Base-by-base conservation (phyloP, 1,139 yeast species). In the Candida pseudoviswanathii region DNA sequence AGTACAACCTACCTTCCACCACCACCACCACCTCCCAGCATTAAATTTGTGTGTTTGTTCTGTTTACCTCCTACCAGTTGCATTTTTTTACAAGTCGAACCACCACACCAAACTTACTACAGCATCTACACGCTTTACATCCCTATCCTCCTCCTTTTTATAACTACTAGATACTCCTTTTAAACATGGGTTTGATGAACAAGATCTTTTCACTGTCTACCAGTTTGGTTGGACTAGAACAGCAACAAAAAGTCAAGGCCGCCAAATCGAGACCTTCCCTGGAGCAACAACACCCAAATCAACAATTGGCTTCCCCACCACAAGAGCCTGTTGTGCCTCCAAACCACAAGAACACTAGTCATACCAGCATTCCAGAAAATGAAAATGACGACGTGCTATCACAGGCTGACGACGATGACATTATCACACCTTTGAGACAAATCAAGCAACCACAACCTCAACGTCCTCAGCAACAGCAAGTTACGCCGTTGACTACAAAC, bases 121-220 rank as follows among this genome's bases (percentile, higher is more conserved):
- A n/a, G n/a, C n/a, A n/a, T n/a, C n/a, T n/a, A n/a, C n/a, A n/a
- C n/a, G n/a, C n/a, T n/a, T n/a, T n/a, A n/a, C n/a, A n/a, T n/a
- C n/a, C n/a, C n/a, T n/a, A n/a, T n/a, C n/a, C n/a, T n/a, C n/a
- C n/a, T n/a, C n/a, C n/a, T n/a, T n/a, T n/a, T n/a, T n/a, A n/a
- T n/a, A n/a, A n/a, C n/a, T n/a, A n/a, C n/a, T n/a, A n/a, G n/a
- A n/a, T n/a, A n/a, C n/a, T n/a, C n/a, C n/a, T n/a, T n/a, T n/a
- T n/a, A n/a, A 41, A 22, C 8, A 41, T 41, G 44, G 44, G 44
- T 31, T 31, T 41, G 52, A 54, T 69, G 46, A 74, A 73, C 25
- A 68, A 68, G 57, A 62, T 71, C 49, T 70, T 70, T 54, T 74
- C 44, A 25, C 44, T 41, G 44, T 58, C 64, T 26, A 59, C 66